Evolutionary conservation across 106 monocot genomes (phyloP).

Genomic region (Chionographis japonica): DNA sequence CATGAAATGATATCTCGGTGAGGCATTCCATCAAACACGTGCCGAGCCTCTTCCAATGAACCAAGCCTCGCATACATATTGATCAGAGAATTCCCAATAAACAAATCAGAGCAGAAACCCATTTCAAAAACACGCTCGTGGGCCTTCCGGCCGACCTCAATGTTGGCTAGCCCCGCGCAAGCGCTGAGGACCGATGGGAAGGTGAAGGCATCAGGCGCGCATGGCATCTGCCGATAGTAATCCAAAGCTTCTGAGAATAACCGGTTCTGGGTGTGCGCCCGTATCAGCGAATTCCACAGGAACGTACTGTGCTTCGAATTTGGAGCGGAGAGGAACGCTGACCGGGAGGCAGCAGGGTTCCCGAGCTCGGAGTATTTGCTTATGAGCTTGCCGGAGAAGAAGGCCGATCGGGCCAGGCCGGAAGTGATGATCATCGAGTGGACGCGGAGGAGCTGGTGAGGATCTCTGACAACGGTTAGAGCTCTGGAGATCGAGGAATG

Average conservation of each 20-base stretch:
- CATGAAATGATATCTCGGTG: slow-evolving; percentile 12
- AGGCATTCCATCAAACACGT: slow-evolving; percentile 16
- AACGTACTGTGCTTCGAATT: neutral
- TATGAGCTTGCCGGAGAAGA: slow-evolving; percentile 13
- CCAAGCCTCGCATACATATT: slow-evolving; percentile 27
- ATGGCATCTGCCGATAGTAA: neutral
- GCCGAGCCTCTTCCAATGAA: slow-evolving; percentile 10
- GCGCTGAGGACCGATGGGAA: slow-evolving; percentile 26
- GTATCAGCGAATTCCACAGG: slow-evolving; percentile 19
- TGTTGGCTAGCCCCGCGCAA: slow-evolving; percentile 16
- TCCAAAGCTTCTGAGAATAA: slow-evolving; percentile 15
- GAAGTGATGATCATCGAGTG: neutral
- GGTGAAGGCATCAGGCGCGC: slow-evolving; percentile 21
- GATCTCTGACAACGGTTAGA: neutral
- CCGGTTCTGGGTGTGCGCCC: slow-evolving; percentile 10
- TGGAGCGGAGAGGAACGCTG: slow-evolving; percentile 9
- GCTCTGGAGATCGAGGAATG: neutral
- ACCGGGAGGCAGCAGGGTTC: neutral
- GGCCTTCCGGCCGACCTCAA: neutral
- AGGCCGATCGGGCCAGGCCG: slow-evolving; percentile 1
- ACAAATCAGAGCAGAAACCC: slow-evolving; percentile 24
- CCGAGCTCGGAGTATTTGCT: slow-evolving; percentile 1
- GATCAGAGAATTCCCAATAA: slow-evolving; percentile 23
- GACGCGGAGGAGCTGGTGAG: neutral
- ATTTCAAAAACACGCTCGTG: slow-evolving; percentile 6